Base-by-base conservation (phyloP, 1,139 yeast genomes). In the Saccharomyces hybrid region DNA sequence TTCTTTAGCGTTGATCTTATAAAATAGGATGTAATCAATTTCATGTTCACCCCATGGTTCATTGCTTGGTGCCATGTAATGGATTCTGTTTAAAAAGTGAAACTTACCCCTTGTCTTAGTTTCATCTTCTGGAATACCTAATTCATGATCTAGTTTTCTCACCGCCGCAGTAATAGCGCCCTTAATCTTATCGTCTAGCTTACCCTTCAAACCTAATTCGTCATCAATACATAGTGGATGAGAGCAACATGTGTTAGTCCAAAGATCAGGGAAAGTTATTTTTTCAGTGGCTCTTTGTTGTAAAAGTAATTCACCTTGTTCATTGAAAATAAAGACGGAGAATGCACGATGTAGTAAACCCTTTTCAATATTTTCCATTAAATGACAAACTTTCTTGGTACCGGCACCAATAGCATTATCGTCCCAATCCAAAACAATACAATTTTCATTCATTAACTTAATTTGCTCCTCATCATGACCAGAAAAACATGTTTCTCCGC, bases 231-330 rank as follows among this genome's bases (percentile, higher is more conserved):
- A 89, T 56, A 93, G 76, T 5, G 99, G 99, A 71, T 93, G 99
- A 0, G 98, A 91, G 71, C 99, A 93, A 72, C 99, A 95, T 2
- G 99, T 95, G 71, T 93, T 93, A 47, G 99, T 93, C 99, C 99
- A 93, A 85, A 89, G 83, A 56, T 82, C 82, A 1, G 99, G 96
- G 72, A 93, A 93, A 1, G 99, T 93, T 73, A 93, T 93, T 72
- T 93, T 93, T 70, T 93, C 98, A 56, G 84, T 84, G 0, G 99
- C 98, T 64, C 99, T 83, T 73, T 89, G 96, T 73, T 93, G 99
- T 63, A 93, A 78, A 61, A 93, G 77, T 59, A 95, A 78, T 72
- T 85, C 80, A 56, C 84, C 83, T 51, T 88, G 81, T 48, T 80
- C 82, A 70, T 90, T 85, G 75, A 93, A 95, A 56, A 91, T 75